Evolutionary conservation across 306 rosid genomes (phyloP).

Genomic region (Phaseolus lunatus): DNA sequence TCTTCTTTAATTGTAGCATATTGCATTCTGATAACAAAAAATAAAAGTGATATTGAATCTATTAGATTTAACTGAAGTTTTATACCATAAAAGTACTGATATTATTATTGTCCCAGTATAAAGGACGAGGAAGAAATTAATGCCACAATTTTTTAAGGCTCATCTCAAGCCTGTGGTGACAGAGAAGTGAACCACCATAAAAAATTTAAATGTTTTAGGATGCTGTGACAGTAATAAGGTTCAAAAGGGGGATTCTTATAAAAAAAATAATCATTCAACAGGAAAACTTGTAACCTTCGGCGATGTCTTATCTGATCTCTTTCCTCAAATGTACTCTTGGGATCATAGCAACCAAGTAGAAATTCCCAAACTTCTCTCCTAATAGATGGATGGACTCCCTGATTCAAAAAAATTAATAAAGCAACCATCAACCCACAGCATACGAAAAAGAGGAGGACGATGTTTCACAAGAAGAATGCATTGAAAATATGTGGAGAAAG

Average conservation of each 20-base stretch:
- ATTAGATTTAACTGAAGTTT: not conserved
- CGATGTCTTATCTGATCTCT: conserved; percentile 75
- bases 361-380: conserved; percentile 99
- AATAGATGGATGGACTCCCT: conserved; percentile 98
- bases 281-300: conserved; percentile 66
- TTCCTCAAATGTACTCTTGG: conserved; percentile 88
- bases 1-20: conserved; percentile 89
- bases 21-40: conserved; percentile 63
- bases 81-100: not conserved
- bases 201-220: conserved; percentile 12
- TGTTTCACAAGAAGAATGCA: not conserved
- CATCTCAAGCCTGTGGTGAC: conserved; percentile 7
- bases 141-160: conserved; percentile 26
- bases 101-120: conserved; percentile 12
- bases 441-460: not conserved
- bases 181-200: conserved; percentile 16
- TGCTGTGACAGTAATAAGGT: conserved; percentile 15
- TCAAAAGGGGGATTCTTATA: not conserved
- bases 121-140: conserved; percentile 20
- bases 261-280: conserved; percentile 9
- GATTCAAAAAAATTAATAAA: conserved; percentile 39
- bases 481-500: not conserved
- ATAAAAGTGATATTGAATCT: conserved; percentile 31
- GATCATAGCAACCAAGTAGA: conserved; percentile 93
- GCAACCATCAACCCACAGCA: conserved; percentile 9